These are phyloP conservation scores for Tuber magnatum DNA, from an alignment of 495 filamentous ascomycete genomes.

Conservation along the genomic window DNA sequence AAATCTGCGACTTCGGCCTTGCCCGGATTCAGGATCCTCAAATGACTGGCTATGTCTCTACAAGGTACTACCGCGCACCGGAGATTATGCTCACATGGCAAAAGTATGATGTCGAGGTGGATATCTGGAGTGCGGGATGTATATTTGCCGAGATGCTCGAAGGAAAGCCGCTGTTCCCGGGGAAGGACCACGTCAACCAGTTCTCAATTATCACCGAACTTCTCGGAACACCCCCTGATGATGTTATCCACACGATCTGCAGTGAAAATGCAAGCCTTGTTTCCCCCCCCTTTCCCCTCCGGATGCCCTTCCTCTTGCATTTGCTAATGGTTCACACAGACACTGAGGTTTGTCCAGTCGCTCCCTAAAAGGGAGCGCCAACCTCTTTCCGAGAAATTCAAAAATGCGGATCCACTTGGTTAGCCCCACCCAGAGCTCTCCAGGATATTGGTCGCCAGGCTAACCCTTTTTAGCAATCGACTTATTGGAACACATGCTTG, in stretches of 20 bases:
- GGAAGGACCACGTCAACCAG: constrained; percentile 98
- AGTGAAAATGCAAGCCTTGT: constrained; percentile 76
- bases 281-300: constrained; percentile 19
- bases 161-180: constrained; percentile 95
- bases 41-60: constrained; percentile 99
- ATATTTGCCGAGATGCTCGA: constrained; percentile 99
- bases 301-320: constrained; percentile 2
- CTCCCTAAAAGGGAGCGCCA: constrained; percentile 92
- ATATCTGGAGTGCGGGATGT: constrained; percentile 98
- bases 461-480: constrained; percentile 62
- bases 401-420: constrained; percentile 90
- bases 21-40: constrained; percentile 98
- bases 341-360: constrained; percentile 92
- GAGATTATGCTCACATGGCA: constrained; percentile 99
- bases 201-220: constrained; percentile 99
- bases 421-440: constrained; percentile 28
- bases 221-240: constrained; percentile 92
- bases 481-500: constrained; percentile 90
- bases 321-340: constrained; percentile 50
- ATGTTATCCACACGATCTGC: constrained; percentile 97
- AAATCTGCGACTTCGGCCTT: constrained; percentile 98
- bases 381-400: constrained; percentile 84
- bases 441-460: not conserved
- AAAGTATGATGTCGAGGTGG: constrained; percentile 98
- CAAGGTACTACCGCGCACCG: constrained; percentile 93